Conservation (phyloP, 2,329 filamentous ascomycete genomes). For the Penicillium sp. region DNA sequence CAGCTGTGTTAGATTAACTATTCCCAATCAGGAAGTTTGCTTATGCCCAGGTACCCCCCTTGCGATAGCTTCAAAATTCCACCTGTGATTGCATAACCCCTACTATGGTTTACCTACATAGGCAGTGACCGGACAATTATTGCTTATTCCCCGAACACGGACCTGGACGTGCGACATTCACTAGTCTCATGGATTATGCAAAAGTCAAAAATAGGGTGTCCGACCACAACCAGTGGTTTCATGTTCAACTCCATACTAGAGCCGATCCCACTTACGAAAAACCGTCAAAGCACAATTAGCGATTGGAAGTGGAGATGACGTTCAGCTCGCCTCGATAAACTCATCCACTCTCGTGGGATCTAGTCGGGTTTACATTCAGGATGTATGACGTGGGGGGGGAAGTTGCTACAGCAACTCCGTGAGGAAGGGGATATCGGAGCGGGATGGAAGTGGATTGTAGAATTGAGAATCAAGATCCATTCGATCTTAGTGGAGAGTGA, state of each 20-base stretch:
- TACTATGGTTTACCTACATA: not conserved
- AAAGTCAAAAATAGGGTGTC: not conserved
- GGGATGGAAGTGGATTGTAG: not conserved
- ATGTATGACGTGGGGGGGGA: conserved; percentile 21
- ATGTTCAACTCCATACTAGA: not conserved
- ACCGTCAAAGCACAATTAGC: not conserved
- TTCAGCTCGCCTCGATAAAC: conserved; percentile 20
- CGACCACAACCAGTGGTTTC: not conserved
- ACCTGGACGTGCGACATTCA: conserved; percentile 2
- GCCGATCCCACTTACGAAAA: not conserved
- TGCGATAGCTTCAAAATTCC: conserved; percentile 1
- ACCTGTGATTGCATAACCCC: not conserved
- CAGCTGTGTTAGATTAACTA: not conserved
- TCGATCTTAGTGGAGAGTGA: conserved; percentile 9
- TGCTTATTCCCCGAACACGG: not conserved
- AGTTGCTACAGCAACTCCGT: conserved; percentile 23
- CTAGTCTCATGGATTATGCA: not conserved
- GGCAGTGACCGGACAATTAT: not conserved
- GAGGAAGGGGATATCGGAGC: conserved; percentile 3
- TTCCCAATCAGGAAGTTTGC: conserved; percentile 25
- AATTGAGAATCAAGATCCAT: conserved; percentile 17
- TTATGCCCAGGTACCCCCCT: conserved; percentile 6
- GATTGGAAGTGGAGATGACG: conserved; percentile 10
- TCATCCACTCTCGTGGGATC: not conserved
- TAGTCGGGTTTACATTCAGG: conserved; percentile 7